Percentiles rank a stretch among this genome's conserved stretches.
These are phyloP conservation scores for Kitagawia praeruptora DNA, from an alignment of 129 eudicot genomes.

Conservation along the genomic window DNA sequence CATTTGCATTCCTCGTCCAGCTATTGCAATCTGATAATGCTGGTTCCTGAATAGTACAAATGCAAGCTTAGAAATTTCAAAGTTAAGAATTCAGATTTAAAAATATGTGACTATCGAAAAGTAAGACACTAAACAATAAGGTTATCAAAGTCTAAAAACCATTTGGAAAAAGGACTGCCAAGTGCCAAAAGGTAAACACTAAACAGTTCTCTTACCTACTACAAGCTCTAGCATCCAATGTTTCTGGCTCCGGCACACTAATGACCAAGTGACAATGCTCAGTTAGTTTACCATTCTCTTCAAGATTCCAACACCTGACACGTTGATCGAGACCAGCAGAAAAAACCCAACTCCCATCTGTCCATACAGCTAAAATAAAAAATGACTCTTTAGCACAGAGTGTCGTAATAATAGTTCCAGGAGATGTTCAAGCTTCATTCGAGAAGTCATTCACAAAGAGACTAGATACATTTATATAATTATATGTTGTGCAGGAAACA, in stretches of 20 bases:
- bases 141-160: not conserved
- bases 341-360: conserved; percentile 87
- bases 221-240: conserved; percentile 63
- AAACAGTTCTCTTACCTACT: conserved; percentile 32
- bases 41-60: conserved; percentile 29
- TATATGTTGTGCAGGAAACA: not conserved
- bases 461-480: not conserved
- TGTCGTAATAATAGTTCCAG: not conserved
- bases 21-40: conserved; percentile 72
- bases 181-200: not conserved
- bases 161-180: not conserved
- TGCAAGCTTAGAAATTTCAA: not conserved
- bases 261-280: conserved; percentile 58
- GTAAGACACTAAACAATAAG: not conserved
- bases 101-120: not conserved
- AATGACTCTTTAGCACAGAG: not conserved
- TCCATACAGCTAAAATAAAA: conserved; percentile 71
- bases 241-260: conserved; percentile 98
- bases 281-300: conserved; percentile 36
- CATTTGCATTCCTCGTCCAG: conserved; percentile 97
- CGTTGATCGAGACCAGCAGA: conserved; percentile 99
- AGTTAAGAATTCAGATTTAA: not conserved
- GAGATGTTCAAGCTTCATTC: not conserved
- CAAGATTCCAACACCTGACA: conserved; percentile 73
- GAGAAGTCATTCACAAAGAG: not conserved